Evolutionary conservation across 2,329 filamentous ascomycete genomes (phyloP), one percentile per base, ranked within the genome.

Genomic region (Nigrograna mackinnonii): DNA sequence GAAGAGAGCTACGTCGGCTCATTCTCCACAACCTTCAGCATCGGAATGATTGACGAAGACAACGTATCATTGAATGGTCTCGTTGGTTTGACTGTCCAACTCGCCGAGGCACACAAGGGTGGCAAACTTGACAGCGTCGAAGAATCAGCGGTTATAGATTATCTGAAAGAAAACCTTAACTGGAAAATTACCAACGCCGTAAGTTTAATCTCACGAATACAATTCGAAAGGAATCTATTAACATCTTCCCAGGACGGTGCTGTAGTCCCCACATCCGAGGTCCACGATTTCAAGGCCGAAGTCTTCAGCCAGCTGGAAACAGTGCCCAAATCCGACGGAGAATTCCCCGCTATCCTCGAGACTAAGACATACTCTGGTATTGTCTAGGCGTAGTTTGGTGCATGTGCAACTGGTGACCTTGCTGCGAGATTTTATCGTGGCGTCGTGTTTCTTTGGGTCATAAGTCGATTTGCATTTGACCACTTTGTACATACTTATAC

Each of bases 71-170:
- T 9, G 24, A n/a, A 70, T 4, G 75, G 70, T 2, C 65, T 69
- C 0, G 64, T 79, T 5, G 73, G 74, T 2, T 44, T 79, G 18
- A 79, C 73, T 1, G 62, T 60, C 9, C 62, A 62, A 5, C 52
- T 79, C 9, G 54, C 71, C 6, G 58, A 61, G 2, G 64, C 66
- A 16, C 50, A 65, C 5, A 40, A 54, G 22, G 41, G 35, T 9
- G 67, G 64, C 2, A 54, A 68, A 13, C 43, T 79, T 14, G 22
- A 37, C 18, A 52, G 49, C 38, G 37, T 66, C 42, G 42, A 51
- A 1, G 55, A 62, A 33, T 35, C 40, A 5, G 41, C 44, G 7
- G 58, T 66, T 2, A 42, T 22, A 13, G 14, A 28, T 22, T 64
- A 58, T 48, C 35, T 63, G 28, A 49, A 42, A 28, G 31, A 47